Base-by-base conservation (phyloP, 2,329 filamentous ascomycete genomes). In the Fusarium piperis region DNA sequence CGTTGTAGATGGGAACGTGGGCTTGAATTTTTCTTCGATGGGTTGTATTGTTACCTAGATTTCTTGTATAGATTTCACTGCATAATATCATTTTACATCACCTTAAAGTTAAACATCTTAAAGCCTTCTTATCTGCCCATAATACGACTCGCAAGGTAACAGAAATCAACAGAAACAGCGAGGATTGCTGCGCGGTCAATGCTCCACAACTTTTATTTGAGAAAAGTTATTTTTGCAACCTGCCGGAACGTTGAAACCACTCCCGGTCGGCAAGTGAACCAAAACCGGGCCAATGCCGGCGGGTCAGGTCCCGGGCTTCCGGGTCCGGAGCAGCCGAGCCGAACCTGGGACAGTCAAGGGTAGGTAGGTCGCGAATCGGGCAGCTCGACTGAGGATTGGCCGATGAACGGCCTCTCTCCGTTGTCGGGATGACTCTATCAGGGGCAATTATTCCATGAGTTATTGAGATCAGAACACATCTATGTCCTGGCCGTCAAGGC, bases 221-320 rank as follows among this genome's bases (percentile, higher is more conserved):
- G 6, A 57, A 32, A 57, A 20, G 12, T 12, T 44, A 44, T 44
- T 58, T 56, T 58, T 58, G 26, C 55, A 20, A 41, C 26, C n/a
- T 16, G 12, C 55, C 36, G 55, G 55, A 58, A 58, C 35, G 20
- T 30, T 39, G 35, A 12, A 41, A 39, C 4, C n/a, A 28, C 35
- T 56, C 53, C 56, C 48, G 39, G 52, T 63, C 59, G 12, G 30
- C 46, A 28, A 13, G 20, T 30, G 44, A 51, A 35, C 62, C 56
- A 68, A 33, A 66, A 32, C 66, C 66, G 66, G 66, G 41, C 52
- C 38, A 33, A 36, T 68, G 46, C 66, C 66, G 66, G 59, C 46
- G 52, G 66, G 38, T 59, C 18, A 30, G 30, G 8, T 64, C 41
- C 66, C 64, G 51, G 53, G 46, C 26, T 64, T 44, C 66, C 59